phyloP scores from a whole-genome alignment of 139 green algal genomes.

The Chlamydomonas schloesseri region DNA sequence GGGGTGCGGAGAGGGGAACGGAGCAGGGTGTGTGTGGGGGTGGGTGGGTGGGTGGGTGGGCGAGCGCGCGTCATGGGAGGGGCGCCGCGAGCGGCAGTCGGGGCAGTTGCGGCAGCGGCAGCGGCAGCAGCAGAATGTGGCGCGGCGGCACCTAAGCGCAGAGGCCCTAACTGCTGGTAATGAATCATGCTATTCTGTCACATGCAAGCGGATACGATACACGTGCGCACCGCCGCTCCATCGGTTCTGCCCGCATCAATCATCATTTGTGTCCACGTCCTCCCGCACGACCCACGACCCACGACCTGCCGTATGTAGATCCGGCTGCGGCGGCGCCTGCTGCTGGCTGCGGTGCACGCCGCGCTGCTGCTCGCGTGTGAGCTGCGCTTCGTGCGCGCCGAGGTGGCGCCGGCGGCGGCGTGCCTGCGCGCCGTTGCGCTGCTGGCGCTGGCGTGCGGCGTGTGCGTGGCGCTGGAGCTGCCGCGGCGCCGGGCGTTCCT shows the following conservation, averaged over 20 bases:
- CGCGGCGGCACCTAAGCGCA: too few relatives aligned
- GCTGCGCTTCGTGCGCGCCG: neutral
- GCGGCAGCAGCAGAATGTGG: too few relatives aligned
- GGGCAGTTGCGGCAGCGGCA: too few relatives aligned
- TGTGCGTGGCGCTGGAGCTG: neutral
- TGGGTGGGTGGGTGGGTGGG: neutral
- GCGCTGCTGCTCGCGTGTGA: neutral
- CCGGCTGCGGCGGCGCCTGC: neutral
- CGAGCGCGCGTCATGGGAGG: too few relatives aligned
- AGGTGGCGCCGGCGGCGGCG: neutral
- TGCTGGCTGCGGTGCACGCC: neutral
- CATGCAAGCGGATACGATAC: too few relatives aligned
- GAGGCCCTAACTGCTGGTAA: too few relatives aligned
- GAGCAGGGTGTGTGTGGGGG: neutral
- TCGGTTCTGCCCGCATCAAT: too few relatives aligned
- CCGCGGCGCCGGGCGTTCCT: slow-evolving; percentile 8
- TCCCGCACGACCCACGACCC: too few relatives aligned
- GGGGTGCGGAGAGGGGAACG: neutral
- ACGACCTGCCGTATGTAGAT: neutral
- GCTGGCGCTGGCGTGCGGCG: neutral
- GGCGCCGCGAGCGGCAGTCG: too few relatives aligned
- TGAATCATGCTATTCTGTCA: too few relatives aligned
- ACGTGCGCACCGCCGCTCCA: too few relatives aligned
- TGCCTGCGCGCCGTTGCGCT: neutral
- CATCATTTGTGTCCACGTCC: too few relatives aligned